Conservation (phyloP, 352 stramenopile species). For the Phytophthora litchii region DNA sequence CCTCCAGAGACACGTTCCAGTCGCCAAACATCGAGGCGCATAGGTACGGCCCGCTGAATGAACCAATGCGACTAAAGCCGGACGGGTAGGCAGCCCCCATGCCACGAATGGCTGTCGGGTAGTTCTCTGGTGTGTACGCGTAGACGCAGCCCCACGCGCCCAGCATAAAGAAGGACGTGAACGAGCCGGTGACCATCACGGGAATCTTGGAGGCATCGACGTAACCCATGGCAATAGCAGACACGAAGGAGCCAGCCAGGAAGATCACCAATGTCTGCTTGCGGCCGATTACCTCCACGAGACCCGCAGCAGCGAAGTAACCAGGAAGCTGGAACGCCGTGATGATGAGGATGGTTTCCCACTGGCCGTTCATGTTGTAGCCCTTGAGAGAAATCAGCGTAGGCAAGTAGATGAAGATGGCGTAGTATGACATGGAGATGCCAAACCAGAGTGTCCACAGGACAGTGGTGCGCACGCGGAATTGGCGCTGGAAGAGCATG, state of each 20-base stretch:
- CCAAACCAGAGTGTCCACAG: constrained; percentile 30
- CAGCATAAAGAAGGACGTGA: constrained; percentile 75
- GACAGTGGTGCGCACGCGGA: constrained; percentile 25
- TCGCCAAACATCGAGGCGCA: constrained; percentile 60
- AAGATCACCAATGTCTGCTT: constrained; percentile 62
- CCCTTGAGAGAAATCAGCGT: constrained; percentile 51
- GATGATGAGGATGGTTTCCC: constrained; percentile 61
- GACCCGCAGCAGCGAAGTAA: constrained; percentile 55
- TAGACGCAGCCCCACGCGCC: constrained; percentile 73
- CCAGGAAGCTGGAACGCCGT: constrained; percentile 67
- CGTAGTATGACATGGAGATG: constrained; percentile 26
- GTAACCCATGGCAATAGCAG: constrained; percentile 67
- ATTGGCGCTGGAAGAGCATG: constrained; percentile 7
- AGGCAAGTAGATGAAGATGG: constrained; percentile 32
- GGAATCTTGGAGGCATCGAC: constrained; percentile 46
- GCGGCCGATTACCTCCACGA: constrained; percentile 64
- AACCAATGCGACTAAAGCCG: constrained; percentile 70
- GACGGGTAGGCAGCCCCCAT: constrained; percentile 70
- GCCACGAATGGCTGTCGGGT: constrained; percentile 70
- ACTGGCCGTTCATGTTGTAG: constrained; percentile 66
- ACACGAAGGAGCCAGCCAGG: constrained; percentile 48
- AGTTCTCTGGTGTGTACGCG: constrained; percentile 80
- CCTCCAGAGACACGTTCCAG: constrained; percentile 62
- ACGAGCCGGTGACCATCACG: constrained; percentile 54
- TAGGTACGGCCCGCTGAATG: constrained; percentile 70